phyloP scores from a whole-genome alignment of 306 rosid species.

The Bauhinia variegata region DNA sequence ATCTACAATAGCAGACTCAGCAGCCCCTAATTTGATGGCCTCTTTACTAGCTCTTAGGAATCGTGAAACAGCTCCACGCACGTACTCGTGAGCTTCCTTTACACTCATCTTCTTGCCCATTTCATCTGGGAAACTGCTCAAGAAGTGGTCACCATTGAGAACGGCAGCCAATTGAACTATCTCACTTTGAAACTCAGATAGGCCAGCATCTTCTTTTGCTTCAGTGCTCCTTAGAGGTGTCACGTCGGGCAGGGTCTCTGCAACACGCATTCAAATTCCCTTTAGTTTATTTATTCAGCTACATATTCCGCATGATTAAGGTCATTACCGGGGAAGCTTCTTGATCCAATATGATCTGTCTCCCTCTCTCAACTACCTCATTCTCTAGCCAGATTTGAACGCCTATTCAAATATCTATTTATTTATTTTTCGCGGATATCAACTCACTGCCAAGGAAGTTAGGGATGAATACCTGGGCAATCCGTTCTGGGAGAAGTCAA shows the following conservation, averaged over 20 bases:
- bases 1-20: slow-evolving; percentile 89
- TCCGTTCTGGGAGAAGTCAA: slow-evolving; percentile 83
- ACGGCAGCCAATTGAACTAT: slow-evolving; percentile 92
- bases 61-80: slow-evolving; percentile 80
- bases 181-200: slow-evolving; percentile 92
- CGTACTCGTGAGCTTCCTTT: slow-evolving; percentile 78
- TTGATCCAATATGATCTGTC: slow-evolving; percentile 2
- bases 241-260: slow-evolving; percentile 89
- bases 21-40: slow-evolving; percentile 89
- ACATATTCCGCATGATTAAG: background rate
- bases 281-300: slow-evolving; percentile 14
- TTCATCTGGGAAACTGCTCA: slow-evolving; percentile 88
- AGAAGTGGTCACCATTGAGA: slow-evolving; percentile 88
- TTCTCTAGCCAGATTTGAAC: background rate
- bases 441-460: slow-evolving; percentile 5
- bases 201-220: slow-evolving; percentile 63
- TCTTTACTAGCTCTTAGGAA: slow-evolving; percentile 95
- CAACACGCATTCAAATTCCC: slow-evolving; percentile 33
- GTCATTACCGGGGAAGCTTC: slow-evolving; percentile 1
- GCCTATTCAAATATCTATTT: background rate
- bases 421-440: slow-evolving; percentile 2
- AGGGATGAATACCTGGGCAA: slow-evolving; percentile 70
- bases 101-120: slow-evolving; percentile 89
- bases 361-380: background rate
- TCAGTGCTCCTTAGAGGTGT: slow-evolving; percentile 68